Percentiles rank a stretch among this genome's conserved stretches.
Evolutionary conservation across 177 flowering plant species (phyloP).

Genomic region (Vitis hybrid): DNA sequence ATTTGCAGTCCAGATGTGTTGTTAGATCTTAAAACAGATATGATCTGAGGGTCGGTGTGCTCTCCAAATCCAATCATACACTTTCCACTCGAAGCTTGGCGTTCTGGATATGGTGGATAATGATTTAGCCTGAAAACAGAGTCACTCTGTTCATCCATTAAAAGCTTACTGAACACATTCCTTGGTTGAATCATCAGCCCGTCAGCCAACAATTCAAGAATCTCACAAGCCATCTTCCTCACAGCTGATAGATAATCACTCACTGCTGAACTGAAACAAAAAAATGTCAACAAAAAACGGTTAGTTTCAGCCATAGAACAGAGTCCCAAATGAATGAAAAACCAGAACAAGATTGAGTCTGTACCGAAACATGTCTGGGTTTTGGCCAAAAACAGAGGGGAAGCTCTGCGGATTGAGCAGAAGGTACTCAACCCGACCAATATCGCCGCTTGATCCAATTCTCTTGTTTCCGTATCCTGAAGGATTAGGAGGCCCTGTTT

Average conservation of each 20-base stretch:
- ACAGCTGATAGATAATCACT: conserved; percentile 21
- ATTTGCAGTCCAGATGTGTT: conserved; percentile 29
- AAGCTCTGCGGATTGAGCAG: conserved; percentile 36
- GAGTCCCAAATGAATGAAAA: not conserved
- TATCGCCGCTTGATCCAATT: conserved; percentile 77
- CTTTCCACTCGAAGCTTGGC: conserved; percentile 9
- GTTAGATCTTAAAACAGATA: conserved; percentile 29
- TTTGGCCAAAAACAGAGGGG: too few species aligned
- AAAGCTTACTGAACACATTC: conserved; percentile 26
- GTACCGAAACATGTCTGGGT: too few species aligned
- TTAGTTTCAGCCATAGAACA: too few species aligned
- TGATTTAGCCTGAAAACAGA: conserved; percentile 29
- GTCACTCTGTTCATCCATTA: conserved; percentile 30
- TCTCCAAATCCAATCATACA: conserved; percentile 27
- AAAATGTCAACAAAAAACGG: not conserved
- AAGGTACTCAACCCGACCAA: conserved; percentile 80
- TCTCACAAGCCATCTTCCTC: conserved; percentile 23
- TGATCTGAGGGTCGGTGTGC: conserved; percentile 30
- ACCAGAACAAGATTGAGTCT: too few species aligned
- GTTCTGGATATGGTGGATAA: conserved; percentile 28
- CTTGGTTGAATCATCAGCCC: conserved; percentile 20
- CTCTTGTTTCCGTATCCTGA: conserved; percentile 67
- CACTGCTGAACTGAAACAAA: conserved; percentile 14
- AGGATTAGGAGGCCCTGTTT: conserved; percentile 54
- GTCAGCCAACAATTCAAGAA: conserved; percentile 29